A percentile compares a stretch with the other conserved stretches of the same genome.
These are phyloP conservation scores for Capsella bursapastoris DNA, from an alignment of 345 rosid species.

Conservation along the genomic window DNA sequence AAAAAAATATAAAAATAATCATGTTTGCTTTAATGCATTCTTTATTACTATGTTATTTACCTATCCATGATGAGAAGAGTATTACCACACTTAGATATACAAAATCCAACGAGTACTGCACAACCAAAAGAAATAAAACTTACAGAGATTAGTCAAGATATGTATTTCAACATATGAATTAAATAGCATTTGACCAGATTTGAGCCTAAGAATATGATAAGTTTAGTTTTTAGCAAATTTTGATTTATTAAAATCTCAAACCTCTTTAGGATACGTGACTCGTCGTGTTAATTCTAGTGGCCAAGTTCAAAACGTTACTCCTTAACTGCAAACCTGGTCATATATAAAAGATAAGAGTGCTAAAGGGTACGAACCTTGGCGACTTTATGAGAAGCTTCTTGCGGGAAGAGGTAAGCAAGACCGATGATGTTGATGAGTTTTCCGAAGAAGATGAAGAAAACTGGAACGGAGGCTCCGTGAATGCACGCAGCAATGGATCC, in stretches of 20 bases:
- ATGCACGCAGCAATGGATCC: slow-evolving; percentile 85
- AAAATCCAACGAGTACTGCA: slow-evolving; percentile 97
- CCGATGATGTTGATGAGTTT: slow-evolving; percentile 85
- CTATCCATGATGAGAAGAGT: slow-evolving; percentile 89
- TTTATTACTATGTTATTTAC: slow-evolving; percentile 45
- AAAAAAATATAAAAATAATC: not conserved
- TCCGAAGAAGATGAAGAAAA: slow-evolving; percentile 94
- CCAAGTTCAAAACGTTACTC: slow-evolving; percentile 8
- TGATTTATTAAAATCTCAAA: slow-evolving; percentile 11
- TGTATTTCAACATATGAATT: not conserved
- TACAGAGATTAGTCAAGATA: not conserved
- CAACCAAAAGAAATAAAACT: not conserved
- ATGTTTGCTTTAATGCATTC: not conserved
- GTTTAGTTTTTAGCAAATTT: not conserved
- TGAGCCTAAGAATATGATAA: not conserved
- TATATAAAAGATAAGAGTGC: not conserved
- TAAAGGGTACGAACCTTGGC: slow-evolving; percentile 61
- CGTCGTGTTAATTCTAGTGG: not conserved
- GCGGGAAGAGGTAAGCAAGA: slow-evolving; percentile 83
- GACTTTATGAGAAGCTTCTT: slow-evolving; percentile 82
- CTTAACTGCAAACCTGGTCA: not conserved
- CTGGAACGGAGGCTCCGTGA: slow-evolving; percentile 95
- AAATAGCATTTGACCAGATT: not conserved
- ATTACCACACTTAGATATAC: slow-evolving; percentile 88
- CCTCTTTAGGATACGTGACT: not conserved